These are phyloP conservation scores for Ganoderma leucocontextum DNA, from an alignment of 1,284 basidiomycete genomes.

Conservation along the genomic window DNA sequence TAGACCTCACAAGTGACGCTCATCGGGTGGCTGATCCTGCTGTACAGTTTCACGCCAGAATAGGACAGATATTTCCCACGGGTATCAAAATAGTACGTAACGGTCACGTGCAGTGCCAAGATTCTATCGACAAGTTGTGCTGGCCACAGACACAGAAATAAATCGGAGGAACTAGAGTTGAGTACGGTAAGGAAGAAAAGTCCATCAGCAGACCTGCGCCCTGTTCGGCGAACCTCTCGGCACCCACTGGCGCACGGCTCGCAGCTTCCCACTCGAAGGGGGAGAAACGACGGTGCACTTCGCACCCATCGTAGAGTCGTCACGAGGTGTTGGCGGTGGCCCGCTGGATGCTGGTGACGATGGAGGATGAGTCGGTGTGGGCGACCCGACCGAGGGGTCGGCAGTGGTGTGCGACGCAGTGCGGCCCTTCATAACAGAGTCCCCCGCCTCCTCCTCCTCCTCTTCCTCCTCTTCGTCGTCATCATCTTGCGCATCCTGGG, in stretches of 20 bases:
- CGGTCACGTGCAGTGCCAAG: neutral
- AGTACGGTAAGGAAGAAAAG: slow-evolving; percentile 27
- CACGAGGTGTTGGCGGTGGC: slow-evolving; percentile 42
- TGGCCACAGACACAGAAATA: slow-evolving; percentile 6
- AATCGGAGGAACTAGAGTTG: slow-evolving; percentile 8
- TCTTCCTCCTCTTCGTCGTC: slow-evolving; percentile 66
- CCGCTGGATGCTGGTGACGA: slow-evolving; percentile 40
- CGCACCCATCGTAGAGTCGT: slow-evolving; percentile 23
- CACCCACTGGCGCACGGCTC: slow-evolving; percentile 57
- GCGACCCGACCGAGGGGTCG: slow-evolving; percentile 41
- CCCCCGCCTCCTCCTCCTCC: slow-evolving; percentile 53
- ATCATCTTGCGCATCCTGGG: slow-evolving; percentile 69
- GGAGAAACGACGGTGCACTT: slow-evolving; percentile 17
- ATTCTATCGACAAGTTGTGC: slow-evolving; percentile 6
- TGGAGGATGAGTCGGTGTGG: slow-evolving; percentile 45
- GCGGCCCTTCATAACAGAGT: slow-evolving; percentile 43
- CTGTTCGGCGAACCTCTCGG: slow-evolving; percentile 30
- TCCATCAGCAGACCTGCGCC: slow-evolving; percentile 34
- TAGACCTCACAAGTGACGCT: slow-evolving; percentile 38
- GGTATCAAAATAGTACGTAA: too few relatives aligned
- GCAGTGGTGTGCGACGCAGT: slow-evolving; percentile 43
- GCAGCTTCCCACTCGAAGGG: slow-evolving; percentile 52
- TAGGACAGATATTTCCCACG: neutral
- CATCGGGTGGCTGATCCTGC: slow-evolving; percentile 46
- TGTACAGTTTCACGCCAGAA: slow-evolving; percentile 51